Evolutionary conservation across 2,329 filamentous ascomycete genomes (phyloP).

Genomic region (Colletotrichum australisinense): DNA sequence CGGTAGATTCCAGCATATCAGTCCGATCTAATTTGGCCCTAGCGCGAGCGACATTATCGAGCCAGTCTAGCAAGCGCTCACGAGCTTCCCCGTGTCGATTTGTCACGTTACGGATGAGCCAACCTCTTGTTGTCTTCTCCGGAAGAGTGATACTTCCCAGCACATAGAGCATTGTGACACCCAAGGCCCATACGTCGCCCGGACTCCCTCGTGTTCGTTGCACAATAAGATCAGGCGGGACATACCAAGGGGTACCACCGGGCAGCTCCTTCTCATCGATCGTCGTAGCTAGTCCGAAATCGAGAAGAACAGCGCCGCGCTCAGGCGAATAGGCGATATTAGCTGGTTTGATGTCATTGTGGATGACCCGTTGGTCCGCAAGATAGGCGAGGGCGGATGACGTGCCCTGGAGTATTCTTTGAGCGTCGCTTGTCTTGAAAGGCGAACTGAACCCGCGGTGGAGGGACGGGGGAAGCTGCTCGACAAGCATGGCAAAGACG

Average conservation of each 20-base stretch:
- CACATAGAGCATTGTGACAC: constrained; percentile 34
- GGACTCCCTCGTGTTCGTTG: background rate
- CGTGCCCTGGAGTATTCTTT: constrained; percentile 8
- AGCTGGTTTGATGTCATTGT: constrained; percentile 30
- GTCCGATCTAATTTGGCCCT: too few relatives aligned
- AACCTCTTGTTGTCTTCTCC: background rate
- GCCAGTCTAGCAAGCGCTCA: background rate
- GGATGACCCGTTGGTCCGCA: background rate
- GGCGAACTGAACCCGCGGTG: constrained; percentile 1
- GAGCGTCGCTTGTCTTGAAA: background rate
- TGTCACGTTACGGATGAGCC: constrained; percentile 1
- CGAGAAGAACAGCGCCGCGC: constrained; percentile 21
- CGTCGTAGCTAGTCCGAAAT: constrained; percentile 24
- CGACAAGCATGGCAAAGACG: background rate
- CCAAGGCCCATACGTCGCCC: constrained; percentile 32
- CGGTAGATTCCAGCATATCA: background rate
- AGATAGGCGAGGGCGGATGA: constrained; percentile 16
- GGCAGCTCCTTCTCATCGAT: background rate
- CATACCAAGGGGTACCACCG: constrained; percentile 33
- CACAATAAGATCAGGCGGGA: constrained; percentile 25
- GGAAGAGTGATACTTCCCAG: background rate
- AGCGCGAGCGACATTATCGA: too few relatives aligned
- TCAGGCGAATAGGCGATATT: constrained; percentile 27
- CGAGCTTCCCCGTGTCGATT: background rate
- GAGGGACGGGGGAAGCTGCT: constrained; percentile 7